These are phyloP conservation scores for Candolleomyces eurysporus DNA, from an alignment of 768 basidiomycete genomes.

Conservation along the genomic window DNA sequence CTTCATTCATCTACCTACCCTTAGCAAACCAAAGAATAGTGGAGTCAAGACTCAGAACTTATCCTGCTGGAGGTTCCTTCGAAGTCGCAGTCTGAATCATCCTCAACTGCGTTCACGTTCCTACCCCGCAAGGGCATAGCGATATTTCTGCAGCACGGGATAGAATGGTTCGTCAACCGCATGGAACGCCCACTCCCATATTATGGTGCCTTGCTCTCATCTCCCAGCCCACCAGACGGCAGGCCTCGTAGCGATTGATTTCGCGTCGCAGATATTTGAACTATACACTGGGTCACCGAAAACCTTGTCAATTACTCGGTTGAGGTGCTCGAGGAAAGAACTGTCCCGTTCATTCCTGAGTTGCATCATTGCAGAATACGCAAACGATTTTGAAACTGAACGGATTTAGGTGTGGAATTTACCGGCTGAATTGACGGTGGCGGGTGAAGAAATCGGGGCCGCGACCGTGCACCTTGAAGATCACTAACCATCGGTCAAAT, in stretches of 20 bases:
- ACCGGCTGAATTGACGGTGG: slow-evolving; percentile 16
- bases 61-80: slow-evolving; percentile 32
- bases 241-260: slow-evolving; percentile 10
- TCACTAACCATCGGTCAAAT: slow-evolving; percentile 39
- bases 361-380: slow-evolving; percentile 27
- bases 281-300: slow-evolving; percentile 8
- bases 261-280: slow-evolving; percentile 27
- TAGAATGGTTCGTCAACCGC: slow-evolving; percentile 17
- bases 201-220: slow-evolving; percentile 2
- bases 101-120: slow-evolving; percentile 16
- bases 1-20: neutral
- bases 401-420: slow-evolving; percentile 48
- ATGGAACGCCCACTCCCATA: slow-evolving; percentile 9
- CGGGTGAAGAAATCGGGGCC: slow-evolving; percentile 24
- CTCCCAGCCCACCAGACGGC: neutral
- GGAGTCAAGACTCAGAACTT: slow-evolving; percentile 35
- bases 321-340: slow-evolving; percentile 18
- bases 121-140: slow-evolving; percentile 26
- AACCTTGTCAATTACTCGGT: slow-evolving; percentile 24
- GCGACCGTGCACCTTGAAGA: slow-evolving; percentile 28
- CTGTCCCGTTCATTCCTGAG: slow-evolving; percentile 32
- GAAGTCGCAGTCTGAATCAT: slow-evolving; percentile 5
- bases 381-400: slow-evolving; percentile 22
- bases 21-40: slow-evolving; percentile 28
- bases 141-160: slow-evolving; percentile 23